Evolutionary conservation across 2,329 filamentous ascomycete species (phyloP).

Genomic region (Cercospora canescens): DNA sequence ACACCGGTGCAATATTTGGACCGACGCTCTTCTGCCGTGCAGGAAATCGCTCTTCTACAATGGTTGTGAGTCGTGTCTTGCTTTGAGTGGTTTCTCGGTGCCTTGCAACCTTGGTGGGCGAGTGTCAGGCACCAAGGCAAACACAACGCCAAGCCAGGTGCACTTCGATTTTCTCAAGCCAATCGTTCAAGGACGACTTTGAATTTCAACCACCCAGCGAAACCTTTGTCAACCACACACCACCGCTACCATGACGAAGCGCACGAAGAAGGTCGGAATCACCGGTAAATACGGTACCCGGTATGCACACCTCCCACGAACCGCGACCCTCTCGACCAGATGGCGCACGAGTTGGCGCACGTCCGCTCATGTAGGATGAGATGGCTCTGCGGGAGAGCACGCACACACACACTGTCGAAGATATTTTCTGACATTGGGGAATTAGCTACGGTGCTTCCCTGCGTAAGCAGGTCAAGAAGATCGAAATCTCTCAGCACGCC

Average conservation of each 20-base stretch:
- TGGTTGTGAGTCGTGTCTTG: background rate
- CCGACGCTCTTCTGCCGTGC: background rate
- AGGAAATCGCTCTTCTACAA: background rate
- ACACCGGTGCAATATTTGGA: background rate
- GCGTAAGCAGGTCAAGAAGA: slow-evolving; percentile 99
- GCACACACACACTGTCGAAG: background rate
- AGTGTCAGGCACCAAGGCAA: background rate
- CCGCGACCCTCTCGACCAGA: slow-evolving; percentile 1
- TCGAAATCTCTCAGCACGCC: slow-evolving; percentile 99
- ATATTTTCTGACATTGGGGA: slow-evolving; percentile 16
- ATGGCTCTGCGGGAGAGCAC: slow-evolving; percentile 2
- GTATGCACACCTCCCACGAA: slow-evolving; percentile 54
- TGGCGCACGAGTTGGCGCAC: slow-evolving; percentile 10
- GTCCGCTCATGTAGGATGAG: background rate
- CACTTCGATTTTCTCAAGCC: slow-evolving; percentile 3
- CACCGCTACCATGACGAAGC: slow-evolving; percentile 78
- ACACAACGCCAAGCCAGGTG: background rate
- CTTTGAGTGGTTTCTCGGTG: no score
- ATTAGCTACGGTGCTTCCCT: slow-evolving; percentile 95
- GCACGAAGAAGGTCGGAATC: slow-evolving; percentile 98
- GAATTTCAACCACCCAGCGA: slow-evolving; percentile 15
- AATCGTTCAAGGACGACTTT: slow-evolving; percentile 8
- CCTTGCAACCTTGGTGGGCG: background rate
- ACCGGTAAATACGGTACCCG: slow-evolving; percentile 98
- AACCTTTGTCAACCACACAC: slow-evolving; percentile 24